Conservation (phyloP, 345 rosid genomes). For the Mallotus nudiflorus region DNA sequence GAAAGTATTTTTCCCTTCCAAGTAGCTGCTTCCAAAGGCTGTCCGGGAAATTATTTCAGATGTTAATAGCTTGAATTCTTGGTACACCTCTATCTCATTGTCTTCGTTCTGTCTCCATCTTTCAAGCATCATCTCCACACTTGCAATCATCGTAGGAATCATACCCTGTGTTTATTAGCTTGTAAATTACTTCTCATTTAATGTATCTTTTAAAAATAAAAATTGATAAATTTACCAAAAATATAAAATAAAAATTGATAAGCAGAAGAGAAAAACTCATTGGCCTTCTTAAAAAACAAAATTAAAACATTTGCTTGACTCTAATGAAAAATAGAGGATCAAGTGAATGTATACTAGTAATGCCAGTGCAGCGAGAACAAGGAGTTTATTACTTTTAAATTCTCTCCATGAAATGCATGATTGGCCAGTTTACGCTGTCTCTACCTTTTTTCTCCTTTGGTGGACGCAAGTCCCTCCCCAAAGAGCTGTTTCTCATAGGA, state of each 20-base stretch:
- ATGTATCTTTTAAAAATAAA: no score
- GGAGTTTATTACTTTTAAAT: slow-evolving; percentile 37
- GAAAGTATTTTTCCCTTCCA: slow-evolving; percentile 46
- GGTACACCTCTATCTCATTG: slow-evolving; percentile 40
- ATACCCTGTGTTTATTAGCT: slow-evolving; percentile 18
- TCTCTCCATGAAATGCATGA: slow-evolving; percentile 47
- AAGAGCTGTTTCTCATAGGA: slow-evolving; percentile 17
- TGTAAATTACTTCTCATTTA: not conserved
- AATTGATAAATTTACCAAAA: no score
- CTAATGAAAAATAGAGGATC: no score
- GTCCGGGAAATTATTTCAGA: slow-evolving; percentile 55
- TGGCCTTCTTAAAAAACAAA: no score
- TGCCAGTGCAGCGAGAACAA: not conserved
- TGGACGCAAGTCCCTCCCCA: slow-evolving; percentile 39
- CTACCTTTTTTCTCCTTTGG: slow-evolving; percentile 42
- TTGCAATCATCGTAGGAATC: slow-evolving; percentile 37
- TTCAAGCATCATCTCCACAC: slow-evolving; percentile 43
- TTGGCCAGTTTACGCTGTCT: slow-evolving; percentile 44
- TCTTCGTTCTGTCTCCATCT: slow-evolving; percentile 38
- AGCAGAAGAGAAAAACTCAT: no score
- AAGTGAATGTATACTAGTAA: not conserved
- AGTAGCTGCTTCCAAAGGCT: slow-evolving; percentile 50
- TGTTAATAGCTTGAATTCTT: slow-evolving; percentile 43
- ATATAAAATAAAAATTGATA: no score
- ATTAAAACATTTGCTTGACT: no score